These are phyloP conservation scores for Pelargonium citronellum DNA, from an alignment of 441 rosid genomes.

Conservation along the genomic window DNA sequence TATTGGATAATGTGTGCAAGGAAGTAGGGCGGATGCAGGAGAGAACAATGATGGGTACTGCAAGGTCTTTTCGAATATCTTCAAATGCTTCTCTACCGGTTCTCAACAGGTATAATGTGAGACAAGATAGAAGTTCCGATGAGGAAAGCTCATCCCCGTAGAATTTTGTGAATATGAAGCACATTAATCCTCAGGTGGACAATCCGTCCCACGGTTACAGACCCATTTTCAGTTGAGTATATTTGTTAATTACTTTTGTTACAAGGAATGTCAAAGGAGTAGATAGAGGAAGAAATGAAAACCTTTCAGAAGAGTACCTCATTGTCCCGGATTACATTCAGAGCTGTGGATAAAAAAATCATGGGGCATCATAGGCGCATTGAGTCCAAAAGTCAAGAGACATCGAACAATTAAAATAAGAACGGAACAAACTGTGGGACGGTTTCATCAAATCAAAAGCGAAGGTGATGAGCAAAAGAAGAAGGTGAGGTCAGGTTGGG, in stretches of 20 bases:
- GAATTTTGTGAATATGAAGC: constrained; percentile 27
- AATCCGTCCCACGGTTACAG: constrained; percentile 13
- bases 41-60: constrained; percentile 61
- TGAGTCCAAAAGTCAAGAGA: neutral
- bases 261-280: constrained; percentile 17
- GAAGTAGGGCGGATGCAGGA: constrained; percentile 88
- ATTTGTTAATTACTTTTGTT: constrained; percentile 9
- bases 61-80: constrained; percentile 79
- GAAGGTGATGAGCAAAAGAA: neutral
- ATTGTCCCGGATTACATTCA: no score
- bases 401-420: neutral
- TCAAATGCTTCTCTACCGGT: constrained; percentile 72
- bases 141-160: constrained; percentile 76
- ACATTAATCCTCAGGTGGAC: neutral
- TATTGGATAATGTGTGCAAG: constrained; percentile 86
- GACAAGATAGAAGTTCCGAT: constrained; percentile 69
- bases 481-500: constrained; percentile 6
- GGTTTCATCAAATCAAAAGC: neutral
- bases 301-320: neutral
- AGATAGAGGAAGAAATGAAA: constrained; percentile 18
- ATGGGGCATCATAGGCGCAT: neutral
- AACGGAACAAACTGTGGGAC: neutral
- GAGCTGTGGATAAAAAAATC: no score
- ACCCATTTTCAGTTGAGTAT: constrained; percentile 20
- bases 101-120: constrained; percentile 58